Evolutionary conservation across 768 basidiomycete species (phyloP).

Genomic region (Amanita fuliginea): DNA sequence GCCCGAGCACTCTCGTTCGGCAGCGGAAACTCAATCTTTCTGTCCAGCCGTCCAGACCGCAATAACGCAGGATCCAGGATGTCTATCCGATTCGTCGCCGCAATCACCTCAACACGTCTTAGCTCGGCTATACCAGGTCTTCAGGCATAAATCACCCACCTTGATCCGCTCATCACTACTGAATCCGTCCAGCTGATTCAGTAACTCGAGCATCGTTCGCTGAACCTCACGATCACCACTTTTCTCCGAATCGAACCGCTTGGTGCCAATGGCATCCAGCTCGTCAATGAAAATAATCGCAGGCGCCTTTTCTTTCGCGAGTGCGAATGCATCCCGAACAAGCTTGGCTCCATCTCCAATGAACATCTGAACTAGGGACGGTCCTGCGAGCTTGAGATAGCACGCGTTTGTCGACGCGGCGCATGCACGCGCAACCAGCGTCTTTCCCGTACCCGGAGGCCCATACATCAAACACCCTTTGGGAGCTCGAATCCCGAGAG

Average conservation of each 20-base stretch:
- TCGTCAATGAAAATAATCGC: slow-evolving; percentile 99
- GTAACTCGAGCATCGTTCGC: slow-evolving; percentile 96
- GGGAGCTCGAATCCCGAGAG: slow-evolving; percentile 92
- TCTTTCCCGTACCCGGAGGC: slow-evolving; percentile 99
- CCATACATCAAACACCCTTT: slow-evolving; percentile 99
- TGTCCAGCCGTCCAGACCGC: slow-evolving; percentile 92
- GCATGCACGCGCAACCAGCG: slow-evolving; percentile 92
- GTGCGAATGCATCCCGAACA: slow-evolving; percentile 94
- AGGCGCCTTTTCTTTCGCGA: slow-evolving; percentile 96
- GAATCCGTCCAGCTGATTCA: slow-evolving; percentile 98
- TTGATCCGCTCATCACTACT: slow-evolving; percentile 96
- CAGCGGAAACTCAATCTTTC: slow-evolving; percentile 97
- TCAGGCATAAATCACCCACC: slow-evolving; percentile 29
- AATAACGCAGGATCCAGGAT: slow-evolving; percentile 98
- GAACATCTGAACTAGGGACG: slow-evolving; percentile 99
- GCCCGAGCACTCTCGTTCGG: slow-evolving; percentile 96
- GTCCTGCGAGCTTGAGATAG: slow-evolving; percentile 95
- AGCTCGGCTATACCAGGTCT: slow-evolving; percentile 2
- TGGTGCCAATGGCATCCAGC: slow-evolving; percentile 96
- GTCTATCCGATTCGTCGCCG: slow-evolving; percentile 97
- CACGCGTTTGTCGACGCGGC: slow-evolving; percentile 97
- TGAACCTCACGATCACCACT: slow-evolving; percentile 99
- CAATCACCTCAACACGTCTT: slow-evolving; percentile 64
- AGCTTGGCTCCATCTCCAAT: slow-evolving; percentile 99
- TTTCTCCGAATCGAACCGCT: slow-evolving; percentile 98